Conservation (phyloP, 2,329 filamentous ascomycete genomes). For the Penicillium rolfsii region DNA sequence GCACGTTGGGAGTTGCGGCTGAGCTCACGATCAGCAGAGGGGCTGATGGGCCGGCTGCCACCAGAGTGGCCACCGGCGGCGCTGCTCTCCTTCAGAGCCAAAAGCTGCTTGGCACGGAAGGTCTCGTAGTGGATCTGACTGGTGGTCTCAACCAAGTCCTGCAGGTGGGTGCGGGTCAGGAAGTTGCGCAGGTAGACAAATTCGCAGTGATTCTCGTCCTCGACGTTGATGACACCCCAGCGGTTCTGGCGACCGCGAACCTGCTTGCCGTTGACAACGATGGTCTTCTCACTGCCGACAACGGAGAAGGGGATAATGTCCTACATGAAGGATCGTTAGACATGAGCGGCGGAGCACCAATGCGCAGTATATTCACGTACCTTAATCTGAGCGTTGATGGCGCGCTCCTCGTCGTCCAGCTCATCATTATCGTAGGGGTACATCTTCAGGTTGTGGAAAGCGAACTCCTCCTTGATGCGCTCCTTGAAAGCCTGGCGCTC, state of each 20-base stretch:
- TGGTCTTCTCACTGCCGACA: constrained; percentile 96
- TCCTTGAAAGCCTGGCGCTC: constrained; percentile 98
- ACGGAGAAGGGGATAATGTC: constrained; percentile 96
- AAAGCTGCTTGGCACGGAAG: constrained; percentile 98
- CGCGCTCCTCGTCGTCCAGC: constrained; percentile 94
- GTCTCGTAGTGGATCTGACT: constrained; percentile 99
- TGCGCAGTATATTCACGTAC: constrained; percentile 52
- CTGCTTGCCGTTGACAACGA: constrained; percentile 96
- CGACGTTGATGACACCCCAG: constrained; percentile 99
- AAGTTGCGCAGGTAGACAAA: constrained; percentile 99
- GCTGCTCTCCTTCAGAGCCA: constrained; percentile 97
- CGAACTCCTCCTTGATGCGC: constrained; percentile 98
- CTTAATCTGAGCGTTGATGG: constrained; percentile 95
- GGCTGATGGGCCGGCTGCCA: constrained; percentile 90
- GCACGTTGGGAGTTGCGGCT: constrained; percentile 96
- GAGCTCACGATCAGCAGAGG: constrained; percentile 89
- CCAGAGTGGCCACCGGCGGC: constrained; percentile 70
- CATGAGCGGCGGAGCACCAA: constrained; percentile 5
- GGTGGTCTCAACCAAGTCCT: constrained; percentile 98
- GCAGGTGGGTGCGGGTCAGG: constrained; percentile 94
- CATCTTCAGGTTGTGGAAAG: constrained; percentile 99
- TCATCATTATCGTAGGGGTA: constrained; percentile 99
- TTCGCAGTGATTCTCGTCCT: constrained; percentile 99
- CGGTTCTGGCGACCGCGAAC: constrained; percentile 97
- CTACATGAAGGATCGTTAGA: constrained; percentile 54